Percentiles rank a stretch among this genome's conserved stretches.
phyloP scores from a whole-genome alignment of 768 basidiomycete species.

The Xanthoconium stramineum region DNA sequence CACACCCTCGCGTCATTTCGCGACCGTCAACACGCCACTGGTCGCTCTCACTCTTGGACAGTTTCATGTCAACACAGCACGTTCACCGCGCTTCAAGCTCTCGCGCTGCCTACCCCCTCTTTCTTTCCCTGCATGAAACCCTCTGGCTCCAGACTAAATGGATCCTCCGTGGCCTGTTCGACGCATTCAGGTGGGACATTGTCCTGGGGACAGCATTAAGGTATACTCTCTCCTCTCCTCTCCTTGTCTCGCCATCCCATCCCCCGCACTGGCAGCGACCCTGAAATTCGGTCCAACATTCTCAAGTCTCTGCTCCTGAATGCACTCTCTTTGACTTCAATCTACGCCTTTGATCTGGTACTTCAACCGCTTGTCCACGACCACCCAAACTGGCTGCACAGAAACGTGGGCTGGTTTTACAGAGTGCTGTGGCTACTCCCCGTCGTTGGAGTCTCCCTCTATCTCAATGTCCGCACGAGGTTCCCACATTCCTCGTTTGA shows the following conservation, averaged over 20 bases:
- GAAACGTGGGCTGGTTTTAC: slow-evolving; percentile 74
- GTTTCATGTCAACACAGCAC: slow-evolving; percentile 26
- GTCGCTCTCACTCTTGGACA: not conserved
- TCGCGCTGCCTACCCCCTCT: slow-evolving; percentile 61
- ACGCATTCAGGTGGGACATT: slow-evolving; percentile 71
- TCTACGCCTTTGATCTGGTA: slow-evolving; percentile 73
- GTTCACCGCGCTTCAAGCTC: slow-evolving; percentile 31
- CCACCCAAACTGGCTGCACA: slow-evolving; percentile 63
- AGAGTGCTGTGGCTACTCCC: slow-evolving; percentile 78
- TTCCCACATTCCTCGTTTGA: slow-evolving; percentile 6
- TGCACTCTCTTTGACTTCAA: slow-evolving; percentile 62
- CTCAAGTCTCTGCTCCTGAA: slow-evolving; percentile 77
- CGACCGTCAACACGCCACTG: not conserved
- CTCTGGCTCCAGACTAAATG: slow-evolving; percentile 58
- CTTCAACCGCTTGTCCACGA: slow-evolving; percentile 64
- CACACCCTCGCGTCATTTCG: not conserved
- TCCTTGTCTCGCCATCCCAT: slow-evolving; percentile 7
- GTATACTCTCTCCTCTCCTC: slow-evolving; percentile 37
- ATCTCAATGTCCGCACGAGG: slow-evolving; percentile 65
- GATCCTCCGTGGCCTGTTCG: slow-evolving; percentile 56
- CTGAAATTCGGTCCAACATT: slow-evolving; percentile 70
- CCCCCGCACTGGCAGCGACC: slow-evolving; percentile 47
- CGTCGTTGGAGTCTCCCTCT: slow-evolving; percentile 70
- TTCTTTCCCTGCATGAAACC: slow-evolving; percentile 63
- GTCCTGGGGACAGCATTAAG: slow-evolving; percentile 56